Evolutionary conservation across 805 yeast species (phyloP).

Genomic region (Yarrowia sp.): DNA sequence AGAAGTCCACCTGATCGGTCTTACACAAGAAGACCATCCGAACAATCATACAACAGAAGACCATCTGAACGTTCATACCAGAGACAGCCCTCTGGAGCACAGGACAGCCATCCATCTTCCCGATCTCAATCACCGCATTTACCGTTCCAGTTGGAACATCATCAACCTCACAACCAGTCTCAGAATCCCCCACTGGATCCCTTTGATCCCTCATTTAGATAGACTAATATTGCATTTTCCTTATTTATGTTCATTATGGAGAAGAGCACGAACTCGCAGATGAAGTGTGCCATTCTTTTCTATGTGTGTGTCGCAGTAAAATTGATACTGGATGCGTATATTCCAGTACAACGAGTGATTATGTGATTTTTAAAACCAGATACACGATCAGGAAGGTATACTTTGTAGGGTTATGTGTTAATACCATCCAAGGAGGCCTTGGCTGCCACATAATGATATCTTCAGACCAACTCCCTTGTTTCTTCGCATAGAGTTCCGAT

Average conservation of each 20-base stretch:
- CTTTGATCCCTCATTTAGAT: not conserved
- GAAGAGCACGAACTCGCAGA: too few species aligned
- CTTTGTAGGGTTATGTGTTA: too few species aligned
- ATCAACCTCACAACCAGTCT: not conserved
- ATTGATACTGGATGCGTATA: not conserved
- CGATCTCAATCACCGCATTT: conserved; percentile 2
- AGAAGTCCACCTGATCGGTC: not conserved
- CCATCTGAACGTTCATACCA: not conserved
- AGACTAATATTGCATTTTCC: not conserved
- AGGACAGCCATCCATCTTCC: not conserved
- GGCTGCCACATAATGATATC: too few species aligned
- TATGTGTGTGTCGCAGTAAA: not conserved
- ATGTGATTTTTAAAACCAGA: not conserved
- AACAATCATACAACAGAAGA: not conserved
- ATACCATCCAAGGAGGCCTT: too few species aligned
- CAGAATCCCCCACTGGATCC: not conserved
- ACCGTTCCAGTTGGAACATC: not conserved
- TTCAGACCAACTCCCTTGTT: not conserved
- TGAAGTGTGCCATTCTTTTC: too few species aligned
- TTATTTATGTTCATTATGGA: too few species aligned
- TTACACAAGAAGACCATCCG: too few species aligned
- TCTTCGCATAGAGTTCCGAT: not conserved
- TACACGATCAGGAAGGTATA: too few species aligned
- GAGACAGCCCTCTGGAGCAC: not conserved
- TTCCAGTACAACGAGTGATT: not conserved